Conservation (phyloP, 1,284 basidiomycete genomes). For the Boletus subluridellus region DNA sequence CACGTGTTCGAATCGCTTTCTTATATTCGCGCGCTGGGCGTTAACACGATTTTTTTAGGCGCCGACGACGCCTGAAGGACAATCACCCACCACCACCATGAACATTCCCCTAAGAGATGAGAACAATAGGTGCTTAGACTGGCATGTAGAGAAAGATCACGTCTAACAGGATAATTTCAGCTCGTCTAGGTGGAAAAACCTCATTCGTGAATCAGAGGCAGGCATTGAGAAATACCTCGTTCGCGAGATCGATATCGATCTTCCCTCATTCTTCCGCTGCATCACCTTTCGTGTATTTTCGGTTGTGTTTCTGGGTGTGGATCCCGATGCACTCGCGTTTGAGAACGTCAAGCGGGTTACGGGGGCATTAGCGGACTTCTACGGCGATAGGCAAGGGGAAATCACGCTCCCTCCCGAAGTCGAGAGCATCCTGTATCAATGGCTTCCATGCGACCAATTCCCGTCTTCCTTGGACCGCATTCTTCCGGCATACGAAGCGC, state of each 20-base stretch:
- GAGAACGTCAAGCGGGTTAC: conserved; percentile 37
- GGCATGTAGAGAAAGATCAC: not conserved
- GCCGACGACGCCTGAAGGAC: conserved; percentile 4
- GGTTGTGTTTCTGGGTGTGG: conserved; percentile 39
- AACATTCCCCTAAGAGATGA: conserved; percentile 32
- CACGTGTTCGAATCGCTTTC: conserved; percentile 18
- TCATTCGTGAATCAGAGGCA: conserved; percentile 33
- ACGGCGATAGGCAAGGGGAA: conserved; percentile 35
- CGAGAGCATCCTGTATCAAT: conserved; percentile 32
- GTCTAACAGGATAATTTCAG: conserved; percentile 27
- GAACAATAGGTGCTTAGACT: conserved; percentile 28
- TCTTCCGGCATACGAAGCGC: conserved; percentile 56
- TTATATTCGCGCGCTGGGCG: conserved; percentile 10
- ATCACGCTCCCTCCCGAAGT: conserved; percentile 20
- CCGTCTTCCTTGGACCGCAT: conserved; percentile 48
- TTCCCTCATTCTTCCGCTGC: conserved; percentile 42
- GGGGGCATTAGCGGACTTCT: conserved; percentile 35
- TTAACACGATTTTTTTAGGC: conserved; percentile 3
- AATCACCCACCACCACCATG: conserved; percentile 33
- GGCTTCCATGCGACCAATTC: conserved; percentile 37
- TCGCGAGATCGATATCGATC: conserved; percentile 24
- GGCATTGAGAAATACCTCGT: conserved; percentile 20
- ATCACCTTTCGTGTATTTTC: conserved; percentile 44
- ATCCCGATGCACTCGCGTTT: conserved; percentile 31
- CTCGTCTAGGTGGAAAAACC: conserved; percentile 19